Percentiles rank a stretch among this genome's conserved stretches.
Conservation (phyloP, 768 basidiomycete genomes). For the Tylopilus sp. region DNA sequence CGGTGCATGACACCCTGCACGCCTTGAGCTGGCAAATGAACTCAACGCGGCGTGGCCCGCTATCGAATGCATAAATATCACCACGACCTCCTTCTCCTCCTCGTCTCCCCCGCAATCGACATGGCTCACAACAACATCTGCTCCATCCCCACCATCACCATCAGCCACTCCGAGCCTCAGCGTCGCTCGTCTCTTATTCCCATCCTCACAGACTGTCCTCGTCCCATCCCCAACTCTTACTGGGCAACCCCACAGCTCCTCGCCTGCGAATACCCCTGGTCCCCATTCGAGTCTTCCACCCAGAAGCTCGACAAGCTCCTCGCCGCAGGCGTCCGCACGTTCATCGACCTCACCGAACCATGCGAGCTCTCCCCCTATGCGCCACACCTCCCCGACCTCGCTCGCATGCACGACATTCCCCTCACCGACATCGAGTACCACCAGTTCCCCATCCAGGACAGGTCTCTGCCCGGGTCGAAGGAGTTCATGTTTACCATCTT, state of each 20-base stretch:
- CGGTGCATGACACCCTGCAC: conserved; percentile 5
- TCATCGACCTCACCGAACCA: conserved; percentile 82
- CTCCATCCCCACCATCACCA: conserved; percentile 10
- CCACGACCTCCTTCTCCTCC: neutral
- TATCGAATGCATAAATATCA: conserved; percentile 14
- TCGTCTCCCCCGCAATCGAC: conserved; percentile 6
- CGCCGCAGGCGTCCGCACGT: conserved; percentile 69
- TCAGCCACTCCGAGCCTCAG: conserved; percentile 9
- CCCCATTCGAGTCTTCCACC: conserved; percentile 47
- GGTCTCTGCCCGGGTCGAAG: conserved; percentile 57
- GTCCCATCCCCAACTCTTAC: conserved; percentile 82
- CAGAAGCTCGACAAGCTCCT: conserved; percentile 77
- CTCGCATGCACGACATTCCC: conserved; percentile 54
- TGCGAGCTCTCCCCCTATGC: conserved; percentile 70
- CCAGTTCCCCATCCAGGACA: conserved; percentile 75
- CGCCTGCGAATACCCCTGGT: conserved; percentile 82
- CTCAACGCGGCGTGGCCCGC: conserved; percentile 1
- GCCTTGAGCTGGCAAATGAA: conserved; percentile 3
- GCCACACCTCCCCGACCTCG: conserved; percentile 50
- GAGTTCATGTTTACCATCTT: conserved; percentile 60
- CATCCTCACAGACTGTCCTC: conserved; percentile 25
- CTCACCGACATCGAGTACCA: conserved; percentile 62
- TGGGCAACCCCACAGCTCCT: conserved; percentile 73
- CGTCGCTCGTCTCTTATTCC: conserved; percentile 20
- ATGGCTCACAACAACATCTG: conserved; percentile 3